Evolutionary conservation across 2,329 filamentous ascomycete species (phyloP).

Genomic region (Trichoderma atroviride): DNA sequence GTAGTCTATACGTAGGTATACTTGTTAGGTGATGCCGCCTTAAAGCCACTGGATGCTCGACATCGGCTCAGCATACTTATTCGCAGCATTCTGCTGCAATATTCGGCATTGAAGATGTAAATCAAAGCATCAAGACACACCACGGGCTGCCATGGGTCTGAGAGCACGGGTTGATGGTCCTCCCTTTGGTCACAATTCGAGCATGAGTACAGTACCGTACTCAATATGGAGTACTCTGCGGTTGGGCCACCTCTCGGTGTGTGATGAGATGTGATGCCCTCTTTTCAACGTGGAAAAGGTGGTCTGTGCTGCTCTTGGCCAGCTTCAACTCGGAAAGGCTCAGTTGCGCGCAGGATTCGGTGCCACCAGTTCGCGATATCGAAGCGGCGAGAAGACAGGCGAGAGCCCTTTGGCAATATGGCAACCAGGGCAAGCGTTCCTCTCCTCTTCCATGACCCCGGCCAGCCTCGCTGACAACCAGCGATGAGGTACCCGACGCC

Average conservation of each 20-base stretch:
- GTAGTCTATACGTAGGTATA: neutral
- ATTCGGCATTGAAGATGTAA: neutral
- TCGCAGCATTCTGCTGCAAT: neutral
- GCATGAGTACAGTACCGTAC: neutral
- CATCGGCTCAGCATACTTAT: neutral
- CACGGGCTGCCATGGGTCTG: neutral
- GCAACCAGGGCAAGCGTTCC: neutral
- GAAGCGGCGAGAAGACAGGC: conserved; percentile 3
- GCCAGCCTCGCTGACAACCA: neutral
- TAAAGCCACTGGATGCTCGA: neutral
- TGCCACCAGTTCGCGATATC: conserved; percentile 9
- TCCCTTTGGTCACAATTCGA: neutral
- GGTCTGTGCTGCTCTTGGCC: conserved; percentile 15
- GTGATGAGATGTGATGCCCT: neutral
- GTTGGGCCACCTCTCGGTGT: neutral
- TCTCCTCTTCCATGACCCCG: neutral
- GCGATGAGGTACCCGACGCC: neutral
- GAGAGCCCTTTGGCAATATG: neutral
- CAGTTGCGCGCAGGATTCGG: conserved; percentile 10
- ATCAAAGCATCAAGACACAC: neutral
- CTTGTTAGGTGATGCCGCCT: neutral
- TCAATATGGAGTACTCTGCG: neutral
- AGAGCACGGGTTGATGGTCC: neutral
- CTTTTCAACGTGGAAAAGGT: neutral
- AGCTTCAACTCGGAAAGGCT: neutral